Evolutionary conservation across 768 basidiomycete species (phyloP).

Genomic region (Krasilnikovozyma curviuscula): DNA sequence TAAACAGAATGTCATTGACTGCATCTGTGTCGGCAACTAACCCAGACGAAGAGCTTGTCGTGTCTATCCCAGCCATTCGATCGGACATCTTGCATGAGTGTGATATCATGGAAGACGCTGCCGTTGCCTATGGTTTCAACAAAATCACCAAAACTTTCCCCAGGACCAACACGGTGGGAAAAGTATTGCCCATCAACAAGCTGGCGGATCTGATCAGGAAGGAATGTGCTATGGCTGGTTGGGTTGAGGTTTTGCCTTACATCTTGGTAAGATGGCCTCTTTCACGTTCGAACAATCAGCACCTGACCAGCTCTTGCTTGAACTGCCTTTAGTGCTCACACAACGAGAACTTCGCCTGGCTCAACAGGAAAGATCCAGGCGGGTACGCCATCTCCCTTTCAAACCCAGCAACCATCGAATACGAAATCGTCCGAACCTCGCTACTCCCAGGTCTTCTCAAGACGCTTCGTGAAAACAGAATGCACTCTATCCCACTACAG

Average conservation of each 20-base stretch:
- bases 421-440: slow-evolving; percentile 92
- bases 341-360: slow-evolving; percentile 89
- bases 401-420: slow-evolving; percentile 93
- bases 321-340: slow-evolving; percentile 47
- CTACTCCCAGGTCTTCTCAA: slow-evolving; percentile 90
- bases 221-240: slow-evolving; percentile 88
- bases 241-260: slow-evolving; percentile 84
- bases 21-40: slow-evolving; percentile 37
- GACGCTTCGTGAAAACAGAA: slow-evolving; percentile 88
- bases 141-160: slow-evolving; percentile 86
- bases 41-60: slow-evolving; percentile 48
- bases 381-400: slow-evolving; percentile 71
- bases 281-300: no score
- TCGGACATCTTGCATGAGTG: slow-evolving; percentile 97
- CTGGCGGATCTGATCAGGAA: slow-evolving; percentile 67
- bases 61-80: slow-evolving; percentile 78
- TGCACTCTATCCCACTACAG: slow-evolving; percentile 73
- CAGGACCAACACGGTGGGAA: slow-evolving; percentile 79
- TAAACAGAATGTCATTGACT: slow-evolving; percentile 64
- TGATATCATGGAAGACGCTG: slow-evolving; percentile 94
- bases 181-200: slow-evolving; percentile 73
- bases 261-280: slow-evolving; percentile 51
- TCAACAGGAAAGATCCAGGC: slow-evolving; percentile 70
- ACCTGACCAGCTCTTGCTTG: neutral
- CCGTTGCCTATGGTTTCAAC: slow-evolving; percentile 95